These are phyloP conservation scores for Laguncularia racemosa DNA, from an alignment of 345 rosid species.

Conservation along the genomic window DNA sequence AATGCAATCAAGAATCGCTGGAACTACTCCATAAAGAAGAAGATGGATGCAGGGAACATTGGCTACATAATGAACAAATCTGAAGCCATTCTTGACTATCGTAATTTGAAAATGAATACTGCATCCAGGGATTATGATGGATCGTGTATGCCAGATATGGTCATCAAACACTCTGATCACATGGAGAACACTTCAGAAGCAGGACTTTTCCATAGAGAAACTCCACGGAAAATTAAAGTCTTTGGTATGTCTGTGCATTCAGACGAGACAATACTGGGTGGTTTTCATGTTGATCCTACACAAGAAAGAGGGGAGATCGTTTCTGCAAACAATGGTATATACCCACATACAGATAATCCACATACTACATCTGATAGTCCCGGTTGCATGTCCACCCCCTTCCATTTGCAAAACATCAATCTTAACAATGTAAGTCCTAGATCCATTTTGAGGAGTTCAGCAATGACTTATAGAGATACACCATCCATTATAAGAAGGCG, in stretches of 20 bases:
- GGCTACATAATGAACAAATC: constrained; percentile 4
- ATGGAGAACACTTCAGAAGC: no score
- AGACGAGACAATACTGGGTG: no score
- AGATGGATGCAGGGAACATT: constrained; percentile 18
- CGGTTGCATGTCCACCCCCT: constrained; percentile 12
- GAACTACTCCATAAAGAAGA: constrained; percentile 45
- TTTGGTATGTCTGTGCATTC: no score
- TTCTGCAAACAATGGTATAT: constrained; percentile 1
- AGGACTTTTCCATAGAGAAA: no score
- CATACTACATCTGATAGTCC: constrained; percentile 6
- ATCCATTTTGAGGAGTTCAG: constrained; percentile 31
- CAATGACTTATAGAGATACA: constrained; percentile 29
- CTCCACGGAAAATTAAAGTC: no score
- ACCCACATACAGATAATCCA: constrained; percentile 5
- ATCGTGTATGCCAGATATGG: neutral
- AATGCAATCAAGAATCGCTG: constrained; percentile 54
- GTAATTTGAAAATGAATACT: constrained; percentile 1
- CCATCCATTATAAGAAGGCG: constrained; percentile 42
- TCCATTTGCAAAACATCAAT: constrained; percentile 15
- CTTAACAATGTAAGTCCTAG: constrained; percentile 27
- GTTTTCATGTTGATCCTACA: no score
- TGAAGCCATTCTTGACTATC: neutral
- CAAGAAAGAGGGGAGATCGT: constrained; percentile 5
- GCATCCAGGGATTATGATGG: neutral
- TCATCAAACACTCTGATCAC: neutral